Base-by-base conservation (phyloP, 2,329 filamentous ascomycete species). In the Colletotrichum limetticola region DNA sequence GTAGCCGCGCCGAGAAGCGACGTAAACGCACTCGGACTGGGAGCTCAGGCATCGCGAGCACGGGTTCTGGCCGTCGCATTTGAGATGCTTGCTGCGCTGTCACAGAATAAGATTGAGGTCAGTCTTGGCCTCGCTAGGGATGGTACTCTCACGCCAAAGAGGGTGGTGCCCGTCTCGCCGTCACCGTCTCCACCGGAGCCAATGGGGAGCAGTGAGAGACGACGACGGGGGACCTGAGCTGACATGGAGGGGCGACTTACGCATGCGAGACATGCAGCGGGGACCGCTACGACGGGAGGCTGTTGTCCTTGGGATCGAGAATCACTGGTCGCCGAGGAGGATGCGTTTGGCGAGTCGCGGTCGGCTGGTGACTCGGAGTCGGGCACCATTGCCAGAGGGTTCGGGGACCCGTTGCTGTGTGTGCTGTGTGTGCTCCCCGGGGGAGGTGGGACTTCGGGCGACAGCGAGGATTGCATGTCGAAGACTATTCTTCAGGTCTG, bases 1-100 rank as follows among this genome's bases (percentile, higher is more conserved):
- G 84, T 93, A 94, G 35, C 93, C 93, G 74, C 93, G 89, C 56
- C 93, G 91, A 52, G 93, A 95, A 57, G 92, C 91, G 61, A 94
- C 90, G 79, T 94, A 95, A 78, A 91, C 83, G 80, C 94, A 96
- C 60, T 91, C 86, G 22, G 86, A 83, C 68, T 88, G 87, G 60
- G 88, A 87, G 63, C 85, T 82, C 26, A 83, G 83, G 81, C 93
- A 95, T 66, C 94, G 90, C 59, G 89, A 87, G 82, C 94, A 95
- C 14, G 93, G 93, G 37, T 83, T 91, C 49, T 85, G 83, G 32
- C 92, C 93, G 80, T 95, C 92, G 79, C 93, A 95, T 80, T 94
- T 95, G 61, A 95, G 86, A 81, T 95, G 94, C 78, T 94, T 91
- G 75, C 79, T 83, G 64, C 89, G 86, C 89, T 91, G 63, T 66